Evolutionary conservation across 805 yeast genomes (phyloP).

Genomic region (Wickerhamiella spandovensis): DNA sequence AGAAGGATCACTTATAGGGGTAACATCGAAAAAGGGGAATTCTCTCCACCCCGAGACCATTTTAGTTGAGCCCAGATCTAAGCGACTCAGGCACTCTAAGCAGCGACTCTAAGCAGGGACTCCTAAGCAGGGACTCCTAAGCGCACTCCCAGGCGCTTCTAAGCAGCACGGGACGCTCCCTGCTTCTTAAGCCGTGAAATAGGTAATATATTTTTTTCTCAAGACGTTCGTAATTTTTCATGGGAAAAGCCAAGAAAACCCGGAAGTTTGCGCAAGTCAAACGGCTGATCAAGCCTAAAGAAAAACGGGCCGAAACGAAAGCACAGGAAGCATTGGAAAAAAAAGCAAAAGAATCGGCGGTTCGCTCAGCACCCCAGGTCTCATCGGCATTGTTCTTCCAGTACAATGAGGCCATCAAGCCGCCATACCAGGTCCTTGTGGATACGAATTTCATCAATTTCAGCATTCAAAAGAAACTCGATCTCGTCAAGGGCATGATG

Average conservation of each 20-base stretch:
- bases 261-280: constrained; percentile 92
- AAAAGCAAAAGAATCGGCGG: constrained; percentile 41
- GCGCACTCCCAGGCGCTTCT: too few species aligned
- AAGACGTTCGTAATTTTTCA: constrained; percentile 22
- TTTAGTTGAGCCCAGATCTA: not conserved
- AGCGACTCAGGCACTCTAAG: not conserved
- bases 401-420: constrained; percentile 83
- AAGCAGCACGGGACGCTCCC: too few species aligned
- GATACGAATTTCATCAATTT: constrained; percentile 97
- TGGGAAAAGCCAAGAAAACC: constrained; percentile 97
- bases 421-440: constrained; percentile 92
- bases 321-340: constrained; percentile 19
- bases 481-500: constrained; percentile 93
- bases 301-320: constrained; percentile 38
- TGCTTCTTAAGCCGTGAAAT: not conserved
- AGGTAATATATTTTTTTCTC: too few species aligned
- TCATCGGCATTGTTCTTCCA: constrained; percentile 93
- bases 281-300: constrained; percentile 63
- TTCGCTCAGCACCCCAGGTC: constrained; percentile 75
- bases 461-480: constrained; percentile 90
- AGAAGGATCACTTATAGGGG: constrained; percentile 77
- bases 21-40: constrained; percentile 71
- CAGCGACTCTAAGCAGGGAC: not conserved
- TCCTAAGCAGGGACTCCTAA: too few species aligned
- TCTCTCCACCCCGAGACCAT: constrained; percentile 44